Conservation (phyloP, 1,284 basidiomycete species). For the Anthracocystis walkeri region DNA sequence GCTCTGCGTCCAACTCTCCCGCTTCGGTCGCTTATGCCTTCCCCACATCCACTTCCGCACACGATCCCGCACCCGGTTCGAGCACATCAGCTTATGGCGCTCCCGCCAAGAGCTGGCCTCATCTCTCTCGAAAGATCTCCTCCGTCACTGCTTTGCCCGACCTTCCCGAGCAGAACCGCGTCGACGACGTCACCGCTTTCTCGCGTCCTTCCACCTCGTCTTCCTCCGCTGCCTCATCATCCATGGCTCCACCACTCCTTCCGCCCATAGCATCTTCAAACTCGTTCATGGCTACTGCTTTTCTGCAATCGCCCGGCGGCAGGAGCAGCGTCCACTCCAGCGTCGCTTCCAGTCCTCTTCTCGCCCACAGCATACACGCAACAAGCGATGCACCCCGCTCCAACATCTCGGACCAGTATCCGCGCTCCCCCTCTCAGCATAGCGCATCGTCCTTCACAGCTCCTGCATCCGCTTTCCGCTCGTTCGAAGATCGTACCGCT, state of each 20-base stretch:
- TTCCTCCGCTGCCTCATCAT: slow-evolving; percentile 1
- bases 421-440: slow-evolving; percentile 28
- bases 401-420: slow-evolving; percentile 23
- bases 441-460: slow-evolving; percentile 28
- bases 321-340: slow-evolving; percentile 21
- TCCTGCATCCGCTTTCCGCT: slow-evolving; percentile 11
- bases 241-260: slow-evolving; percentile 17
- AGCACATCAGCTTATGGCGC: not conserved
- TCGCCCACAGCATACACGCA: slow-evolving; percentile 12
- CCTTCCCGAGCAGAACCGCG: slow-evolving; percentile 32
- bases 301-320: slow-evolving; percentile 7
- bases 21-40: slow-evolving; percentile 17
- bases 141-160: slow-evolving; percentile 29
- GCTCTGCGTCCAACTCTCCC: slow-evolving; percentile 12
- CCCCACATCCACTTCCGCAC: slow-evolving; percentile 8
- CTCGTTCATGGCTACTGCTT: slow-evolving; percentile 13
- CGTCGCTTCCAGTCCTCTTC: slow-evolving; percentile 23
- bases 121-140: slow-evolving; percentile 19
- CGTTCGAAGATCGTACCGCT: slow-evolving; percentile 12
- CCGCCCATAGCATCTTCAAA: slow-evolving; percentile 20
- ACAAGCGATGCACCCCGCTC: slow-evolving; percentile 7
- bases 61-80: slow-evolving; percentile 10
- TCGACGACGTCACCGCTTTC: slow-evolving; percentile 15
- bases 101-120: slow-evolving; percentile 7
- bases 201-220: slow-evolving; percentile 27